Base-by-base conservation (phyloP, 2,329 filamentous ascomycete genomes). In the Thielaviopsis punctulata region DNA sequence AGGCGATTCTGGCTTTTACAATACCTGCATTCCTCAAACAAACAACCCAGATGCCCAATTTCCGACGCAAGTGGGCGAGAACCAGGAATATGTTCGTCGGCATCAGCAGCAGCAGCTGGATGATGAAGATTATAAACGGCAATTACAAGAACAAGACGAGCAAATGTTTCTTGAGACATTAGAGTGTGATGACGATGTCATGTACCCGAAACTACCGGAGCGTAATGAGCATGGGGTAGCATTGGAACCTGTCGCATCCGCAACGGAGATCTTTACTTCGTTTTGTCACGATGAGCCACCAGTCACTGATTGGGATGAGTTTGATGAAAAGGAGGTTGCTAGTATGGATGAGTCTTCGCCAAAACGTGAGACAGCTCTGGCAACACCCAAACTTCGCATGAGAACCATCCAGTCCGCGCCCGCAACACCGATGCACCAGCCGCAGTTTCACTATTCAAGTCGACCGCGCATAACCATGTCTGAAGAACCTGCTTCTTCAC, bases 241-340 rank as follows among this genome's bases (percentile, higher is more conserved):
- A n/a, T n/a, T n/a, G n/a, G n/a, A n/a, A 12, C 13, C 30, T 12
- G 30, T 6, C n/a, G 13, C 4, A 15, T n/a, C 13, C 9, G 30
- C 13, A 15, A 36, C 30, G 4, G 30, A 15, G 4, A 36, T 15
- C 30, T 36, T 36, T 7, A 36, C 30, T 19, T 21, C 41, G 2
- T 45, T 43, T 15, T 46, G 23, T 2, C 39, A 51, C 15, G 21
- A 45, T 6, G 49, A 51, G 27, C 49, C 49, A 2, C 39, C 45
- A 12, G 41, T 51, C 8, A 18, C 25, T 4, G 49, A 51, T 10
- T 46, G 49, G 41, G 49, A 51, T 21, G 49, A 51, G 25, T 51
- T 33, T 9, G 18, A 22, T 21, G 23, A 12, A 3, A 5, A 10
- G 23, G 43, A 45, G 12, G 27, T 7, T 30, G 7, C 23, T 4